These are phyloP conservation scores for Xylaria sp. DNA, from an alignment of 2,329 filamentous ascomycete species.

Conservation along the genomic window DNA sequence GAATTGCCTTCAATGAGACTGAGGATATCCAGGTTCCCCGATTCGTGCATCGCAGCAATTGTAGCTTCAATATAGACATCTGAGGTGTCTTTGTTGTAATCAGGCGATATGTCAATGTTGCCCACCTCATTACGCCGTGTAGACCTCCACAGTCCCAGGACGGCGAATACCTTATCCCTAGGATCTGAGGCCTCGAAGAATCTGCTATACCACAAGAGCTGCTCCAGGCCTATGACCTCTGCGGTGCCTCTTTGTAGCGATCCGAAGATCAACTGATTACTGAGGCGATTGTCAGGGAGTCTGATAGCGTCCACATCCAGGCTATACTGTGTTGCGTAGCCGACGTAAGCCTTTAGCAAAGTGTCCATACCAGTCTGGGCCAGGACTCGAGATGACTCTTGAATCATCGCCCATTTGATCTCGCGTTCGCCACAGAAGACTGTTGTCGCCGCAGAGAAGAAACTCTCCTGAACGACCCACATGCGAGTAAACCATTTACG, in stretches of 20 bases:
- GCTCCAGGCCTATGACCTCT: not conserved
- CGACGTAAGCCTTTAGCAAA: conserved; percentile 20
- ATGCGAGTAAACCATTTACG: conserved; percentile 30
- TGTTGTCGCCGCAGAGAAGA: conserved; percentile 16
- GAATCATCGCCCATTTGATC: conserved; percentile 23
- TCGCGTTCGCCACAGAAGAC: conserved; percentile 14
- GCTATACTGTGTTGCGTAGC: conserved; percentile 6
- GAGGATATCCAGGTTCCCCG: conserved; percentile 17
- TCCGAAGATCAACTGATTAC: conserved; percentile 26
- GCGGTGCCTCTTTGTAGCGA: not conserved
- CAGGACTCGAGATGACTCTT: conserved; percentile 16
- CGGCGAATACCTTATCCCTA: conserved; percentile 24
- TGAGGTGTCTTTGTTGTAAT: conserved; percentile 4
- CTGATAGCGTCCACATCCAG: not conserved
- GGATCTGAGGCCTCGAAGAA: conserved; percentile 17
- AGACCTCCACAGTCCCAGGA: conserved; percentile 17
- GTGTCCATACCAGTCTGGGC: conserved; percentile 17
- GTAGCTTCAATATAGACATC: conserved; percentile 27
- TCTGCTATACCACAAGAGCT: conserved; percentile 23
- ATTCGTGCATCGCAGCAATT: conserved; percentile 21
- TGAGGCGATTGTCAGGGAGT: conserved; percentile 26
- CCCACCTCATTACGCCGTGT: not conserved
- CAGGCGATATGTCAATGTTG: not conserved
- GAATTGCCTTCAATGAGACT: conserved; percentile 18
- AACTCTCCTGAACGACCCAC: conserved; percentile 29